These are phyloP conservation scores for Botrytis pseudocinerea DNA, from an alignment of 2,329 filamentous ascomycete genomes.

Conservation along the genomic window DNA sequence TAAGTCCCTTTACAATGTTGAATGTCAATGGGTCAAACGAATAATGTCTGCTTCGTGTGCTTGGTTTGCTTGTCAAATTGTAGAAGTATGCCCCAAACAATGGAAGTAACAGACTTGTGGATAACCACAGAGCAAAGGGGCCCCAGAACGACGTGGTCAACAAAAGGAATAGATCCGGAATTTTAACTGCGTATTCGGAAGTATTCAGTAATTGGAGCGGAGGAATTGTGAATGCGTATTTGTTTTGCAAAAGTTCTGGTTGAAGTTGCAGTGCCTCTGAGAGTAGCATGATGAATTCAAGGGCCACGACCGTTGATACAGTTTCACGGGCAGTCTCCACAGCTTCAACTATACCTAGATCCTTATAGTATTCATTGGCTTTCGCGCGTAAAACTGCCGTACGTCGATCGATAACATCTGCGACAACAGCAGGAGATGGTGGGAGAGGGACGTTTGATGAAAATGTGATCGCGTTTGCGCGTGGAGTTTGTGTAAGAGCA, in stretches of 20 bases:
- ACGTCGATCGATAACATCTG: conserved; percentile 71
- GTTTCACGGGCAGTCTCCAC: conserved; percentile 66
- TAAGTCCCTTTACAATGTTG: conserved; percentile 81
- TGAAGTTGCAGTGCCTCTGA: conserved; percentile 73
- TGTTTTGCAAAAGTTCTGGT: conserved; percentile 67
- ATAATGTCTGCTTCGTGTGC: conserved; percentile 49
- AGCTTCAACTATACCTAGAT: conserved; percentile 65
- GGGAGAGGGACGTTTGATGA: conserved; percentile 67
- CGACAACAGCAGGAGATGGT: conserved; percentile 76
- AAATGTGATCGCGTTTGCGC: conserved; percentile 42
- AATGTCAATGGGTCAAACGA: conserved; percentile 84
- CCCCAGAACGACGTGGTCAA: conserved; percentile 81
- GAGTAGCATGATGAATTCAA: conserved; percentile 66
- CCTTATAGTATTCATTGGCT: conserved; percentile 62
- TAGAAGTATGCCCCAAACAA: conserved; percentile 80
- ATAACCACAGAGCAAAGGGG: conserved; percentile 72
- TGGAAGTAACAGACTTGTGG: conserved; percentile 72
- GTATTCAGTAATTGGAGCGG: conserved; percentile 57
- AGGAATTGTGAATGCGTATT: conserved; percentile 72
- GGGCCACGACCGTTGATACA: conserved; percentile 69
- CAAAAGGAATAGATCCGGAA: conserved; percentile 80
- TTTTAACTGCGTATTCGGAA: conserved; percentile 59
- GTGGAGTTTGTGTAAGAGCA: conserved; percentile 40
- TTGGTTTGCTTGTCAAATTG: conserved; percentile 69
- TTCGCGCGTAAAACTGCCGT: conserved; percentile 66